These are phyloP conservation scores for Trifolium fragiferum DNA, from an alignment of 306 rosid species.

Conservation along the genomic window DNA sequence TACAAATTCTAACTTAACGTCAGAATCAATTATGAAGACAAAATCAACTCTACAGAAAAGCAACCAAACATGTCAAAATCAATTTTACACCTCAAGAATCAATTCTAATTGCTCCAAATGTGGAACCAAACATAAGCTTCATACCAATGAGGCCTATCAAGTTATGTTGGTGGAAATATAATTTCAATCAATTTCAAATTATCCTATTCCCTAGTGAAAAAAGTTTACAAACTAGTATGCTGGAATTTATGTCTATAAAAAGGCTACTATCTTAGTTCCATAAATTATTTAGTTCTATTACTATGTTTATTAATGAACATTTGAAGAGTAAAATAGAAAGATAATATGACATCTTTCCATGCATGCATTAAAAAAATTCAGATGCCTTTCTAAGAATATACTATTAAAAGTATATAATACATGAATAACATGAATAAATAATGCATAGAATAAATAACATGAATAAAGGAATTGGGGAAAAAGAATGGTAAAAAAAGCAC, in stretches of 20 bases:
- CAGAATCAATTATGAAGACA: too few relatives aligned
- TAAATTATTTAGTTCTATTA: background rate
- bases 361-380: background rate
- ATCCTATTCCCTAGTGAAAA: too few relatives aligned
- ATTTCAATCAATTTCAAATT: too few relatives aligned
- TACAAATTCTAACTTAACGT: too few relatives aligned
- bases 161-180: too few relatives aligned
- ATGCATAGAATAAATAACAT: background rate
- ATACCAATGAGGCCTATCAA: too few relatives aligned
- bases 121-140: too few relatives aligned
- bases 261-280: constrained; percentile 19
- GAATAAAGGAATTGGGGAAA: background rate
- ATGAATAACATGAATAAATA: constrained; percentile 1
- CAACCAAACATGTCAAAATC: too few relatives aligned
- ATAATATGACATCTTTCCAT: constrained; percentile 17
- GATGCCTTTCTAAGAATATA: background rate
- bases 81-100: too few relatives aligned
- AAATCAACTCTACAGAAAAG: too few relatives aligned
- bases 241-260: background rate
- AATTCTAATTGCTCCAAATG: too few relatives aligned
- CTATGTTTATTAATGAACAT: constrained; percentile 14
- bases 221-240: background rate
- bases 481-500: constrained; percentile 22
- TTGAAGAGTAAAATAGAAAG: constrained; percentile 9
- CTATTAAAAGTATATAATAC: background rate